Evolutionary conservation across 352 stramenopile genomes (phyloP), one percentile per base, ranked within the genome.

Genomic region (Phytophthora ramorum): DNA sequence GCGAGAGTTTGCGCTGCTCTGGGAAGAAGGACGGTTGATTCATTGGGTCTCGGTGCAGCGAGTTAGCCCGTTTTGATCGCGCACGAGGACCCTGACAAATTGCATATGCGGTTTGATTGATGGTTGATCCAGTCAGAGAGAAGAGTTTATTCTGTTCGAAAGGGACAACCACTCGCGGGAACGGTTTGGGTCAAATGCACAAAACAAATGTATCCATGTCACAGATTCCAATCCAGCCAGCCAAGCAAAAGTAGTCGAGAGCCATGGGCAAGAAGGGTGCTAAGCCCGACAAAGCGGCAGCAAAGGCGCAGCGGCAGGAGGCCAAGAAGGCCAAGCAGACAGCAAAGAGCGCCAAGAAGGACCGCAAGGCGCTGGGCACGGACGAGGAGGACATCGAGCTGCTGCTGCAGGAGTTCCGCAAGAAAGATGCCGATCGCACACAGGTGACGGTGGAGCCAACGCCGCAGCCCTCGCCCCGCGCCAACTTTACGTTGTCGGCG

Each of bases 371-470:
- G 53, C 47, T 81, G 32, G 87, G 88, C 19, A 83, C 89, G 2
- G 84, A 91, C 2, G 87, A 96, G 45, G 84, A 94, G 32, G 83
- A 96, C 51, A 94, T 94, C 44, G 87, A 94, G 58, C 54, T 91
- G 28, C 83, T 96, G 16, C 57, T 96, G 60, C 70, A 86, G 35
- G 87, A 96, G 61, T 92, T 96, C 56, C 71, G 91, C 12, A 85
- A 86, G 60, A 91, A 91, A 40, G 87, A 96, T 48, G 84, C 85
- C 3, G 71, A 85, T 47, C 78, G 81, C 22, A 91, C 83, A 41
- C 73, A 90, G 54, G 81, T 96, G 35, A 70, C 63, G 10, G 62
- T 95, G 13, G 83, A 91, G 30, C 48, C 63, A 7, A 59, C 63
- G 46, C 35, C 66, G 22, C 87, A 94, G 62, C 87, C 87, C 19